Evolutionary conservation across 192 early-diverging fungal species (phyloP), one percentile per base, ranked within the genome.

Genomic region (Coemansia sp.): DNA sequence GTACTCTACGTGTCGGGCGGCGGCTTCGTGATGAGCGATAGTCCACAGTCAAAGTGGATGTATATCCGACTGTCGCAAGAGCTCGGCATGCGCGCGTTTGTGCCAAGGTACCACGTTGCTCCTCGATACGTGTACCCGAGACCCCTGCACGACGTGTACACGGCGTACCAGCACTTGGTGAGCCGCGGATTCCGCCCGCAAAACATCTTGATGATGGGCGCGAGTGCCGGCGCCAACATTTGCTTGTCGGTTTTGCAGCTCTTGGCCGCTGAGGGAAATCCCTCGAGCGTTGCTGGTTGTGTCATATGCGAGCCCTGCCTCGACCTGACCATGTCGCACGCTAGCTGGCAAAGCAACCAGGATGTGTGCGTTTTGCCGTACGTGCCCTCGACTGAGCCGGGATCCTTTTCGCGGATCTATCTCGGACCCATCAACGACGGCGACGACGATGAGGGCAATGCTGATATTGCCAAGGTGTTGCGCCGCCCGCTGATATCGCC

Each of bases 211-310:
- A 19, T 77, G 7, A 1, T 71, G 15, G 65, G 42, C 2, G 39
- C 20, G 6, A 77, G 76, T 27, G 64, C 76, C 15, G 76, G 76
- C 24, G 76, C 53, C 40, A 64, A 59, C 56, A 61, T 77, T 32
- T 61, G 64, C 8, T 4, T 72, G 24, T 61, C 65, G 4, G 17
- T 43, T 0, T 1, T 72, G 62, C 65, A 60, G 19, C 57, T 77
- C 38, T 38, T 72, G 17, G 46, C 51, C 7, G 8, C 19, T 1
- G 38, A 36, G 1, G 59, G 45, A 22, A 51, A 27, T 15, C 12
- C 9, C 0, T 29, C 31, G 12, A 24, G n/a, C 4, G 15, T 61
- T 29, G 45, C 45, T 12, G 14, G 47, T 6, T 72, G 70, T 32
- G 49, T 66, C 8, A 27, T 65, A 1, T 29, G 63, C 17, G 24